Evolutionary conservation across 441 rosid genomes (phyloP).

Genomic region (Gossypium aridum): DNA sequence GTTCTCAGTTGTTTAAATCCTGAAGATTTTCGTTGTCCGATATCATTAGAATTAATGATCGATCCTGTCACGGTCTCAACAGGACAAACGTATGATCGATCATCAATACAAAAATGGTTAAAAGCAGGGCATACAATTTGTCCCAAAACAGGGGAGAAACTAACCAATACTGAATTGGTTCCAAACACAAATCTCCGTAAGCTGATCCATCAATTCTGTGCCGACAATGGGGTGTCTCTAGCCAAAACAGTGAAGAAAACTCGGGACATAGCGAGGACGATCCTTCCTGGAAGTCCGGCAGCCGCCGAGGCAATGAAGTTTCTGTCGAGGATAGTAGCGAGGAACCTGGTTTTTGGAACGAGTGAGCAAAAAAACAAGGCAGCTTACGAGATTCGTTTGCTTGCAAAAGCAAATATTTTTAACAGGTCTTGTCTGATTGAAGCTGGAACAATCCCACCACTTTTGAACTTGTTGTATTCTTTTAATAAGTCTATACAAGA

Average conservation of each 20-base stretch:
- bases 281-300: conserved; percentile 42
- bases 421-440: conserved; percentile 53
- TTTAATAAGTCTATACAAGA: conserved; percentile 36
- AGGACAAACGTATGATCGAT: conserved; percentile 79
- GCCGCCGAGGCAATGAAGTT: conserved; percentile 38
- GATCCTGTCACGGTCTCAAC: conserved; percentile 73
- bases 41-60: conserved; percentile 73
- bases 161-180: conserved; percentile 40
- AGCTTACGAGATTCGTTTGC: conserved; percentile 57
- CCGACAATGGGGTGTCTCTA: conserved; percentile 37
- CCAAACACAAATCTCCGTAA: conserved; percentile 48
- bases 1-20: conserved; percentile 40
- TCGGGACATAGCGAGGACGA: conserved; percentile 37
- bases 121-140: conserved; percentile 61
- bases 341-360: conserved; percentile 47
- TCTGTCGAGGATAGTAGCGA: conserved; percentile 42
- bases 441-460: conserved; percentile 49
- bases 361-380: conserved; percentile 52
- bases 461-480: conserved; percentile 37
- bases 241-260: conserved; percentile 26
- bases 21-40: conserved; percentile 77
- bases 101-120: conserved; percentile 72
- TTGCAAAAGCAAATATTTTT: conserved; percentile 51
- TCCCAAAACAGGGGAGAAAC: conserved; percentile 71
- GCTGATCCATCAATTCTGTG: conserved; percentile 54